Evolutionary conservation across 176 grass and related monocot genomes (phyloP), one percentile per base, ranked within the genome.

Genomic region (Microstegium vimineum): DNA sequence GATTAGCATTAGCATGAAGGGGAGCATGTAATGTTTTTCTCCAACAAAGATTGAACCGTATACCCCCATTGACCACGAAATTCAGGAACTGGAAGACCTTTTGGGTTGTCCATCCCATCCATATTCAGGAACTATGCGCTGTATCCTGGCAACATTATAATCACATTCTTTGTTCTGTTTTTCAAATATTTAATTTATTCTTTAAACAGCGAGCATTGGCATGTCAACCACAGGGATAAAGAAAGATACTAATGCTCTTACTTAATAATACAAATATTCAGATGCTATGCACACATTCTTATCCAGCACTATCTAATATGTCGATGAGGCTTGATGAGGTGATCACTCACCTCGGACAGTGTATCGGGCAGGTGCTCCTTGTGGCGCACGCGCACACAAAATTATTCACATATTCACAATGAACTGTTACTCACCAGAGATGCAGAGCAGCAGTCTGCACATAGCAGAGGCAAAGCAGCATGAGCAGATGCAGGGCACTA

Each of bases 101-200:
- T 73, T 99, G 96, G 27, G 89, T 95, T 35, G 93, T 99, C 96
- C 96, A 99, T n/a, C n/a, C n/a, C n/a, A n/a, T 78, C 96, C 96
- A 89, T 88, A 95, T 81, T 95, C 89, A 31, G 93, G 96, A 73
- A 99, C 96, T 77, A 90, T 99, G 46, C 52, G 42, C 57, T 95
- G 90, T 82, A 99, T 93, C 79, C 93, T 89, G 38, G 89, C 85
- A 62, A 99, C 87, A 68, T 75, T 81, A 38, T 64, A 16, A 66
- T 68, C 76, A 79, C n/a, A 71, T 57, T 23, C 0, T 57, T 57
- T 57, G 0, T 25, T 70, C 34, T 74, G 13, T 84, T 71, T 30
- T 65, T 68, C 16, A 41, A 61, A 14, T 49, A 86, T 26, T 64
- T 12, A 73, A 83, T 40, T 45, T 86, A 43, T 17, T 76, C 20